Percentiles rank a stretch among this genome's conserved stretches.
phyloP scores from a whole-genome alignment of 2,329 filamentous ascomycete species.

The Alternaria hordeiaustralica region DNA sequence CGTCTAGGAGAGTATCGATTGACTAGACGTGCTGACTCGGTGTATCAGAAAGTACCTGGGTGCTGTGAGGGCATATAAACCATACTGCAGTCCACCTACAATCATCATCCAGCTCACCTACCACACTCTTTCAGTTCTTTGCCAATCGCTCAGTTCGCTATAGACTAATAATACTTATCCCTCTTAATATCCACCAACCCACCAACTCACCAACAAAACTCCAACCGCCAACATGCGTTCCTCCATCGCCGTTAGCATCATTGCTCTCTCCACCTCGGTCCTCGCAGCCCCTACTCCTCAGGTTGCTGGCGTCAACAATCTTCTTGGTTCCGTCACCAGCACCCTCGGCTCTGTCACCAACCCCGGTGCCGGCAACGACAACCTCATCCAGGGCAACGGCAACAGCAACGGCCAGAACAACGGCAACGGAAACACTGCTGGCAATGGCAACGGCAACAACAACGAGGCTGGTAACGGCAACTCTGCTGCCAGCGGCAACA shows the following conservation, averaged over 20 bases:
- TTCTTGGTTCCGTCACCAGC: neutral
- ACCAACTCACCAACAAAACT: neutral
- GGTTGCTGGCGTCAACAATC: neutral
- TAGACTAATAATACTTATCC: neutral
- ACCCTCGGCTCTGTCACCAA: slow-evolving; percentile 18
- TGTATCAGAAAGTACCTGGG: neutral
- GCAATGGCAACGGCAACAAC: slow-evolving; percentile 17
- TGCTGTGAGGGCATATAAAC: slow-evolving; percentile 3
- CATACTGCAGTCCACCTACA: neutral
- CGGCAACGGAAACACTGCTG: slow-evolving; percentile 9
- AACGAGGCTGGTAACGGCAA: slow-evolving; percentile 11
- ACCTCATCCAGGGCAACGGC: slow-evolving; percentile 9
- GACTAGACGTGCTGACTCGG: slow-evolving; percentile 1
- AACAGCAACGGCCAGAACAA: slow-evolving; percentile 16
- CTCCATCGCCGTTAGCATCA: slow-evolving; percentile 20
- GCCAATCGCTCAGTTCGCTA: neutral
- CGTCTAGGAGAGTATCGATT: slow-evolving; percentile 1
- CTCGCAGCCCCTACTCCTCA: slow-evolving; percentile 24
- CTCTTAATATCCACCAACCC: neutral
- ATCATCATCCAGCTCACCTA: slow-evolving; percentile 7
- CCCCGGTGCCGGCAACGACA: slow-evolving; percentile 8
- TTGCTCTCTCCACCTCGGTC: slow-evolving; percentile 23
- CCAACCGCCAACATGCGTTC: slow-evolving; percentile 15
- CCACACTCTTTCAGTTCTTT: slow-evolving; percentile 3
- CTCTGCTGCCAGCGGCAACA: slow-evolving; percentile 16